phyloP scores from a whole-genome alignment of 306 rosid genomes.

The Delonix regia region DNA sequence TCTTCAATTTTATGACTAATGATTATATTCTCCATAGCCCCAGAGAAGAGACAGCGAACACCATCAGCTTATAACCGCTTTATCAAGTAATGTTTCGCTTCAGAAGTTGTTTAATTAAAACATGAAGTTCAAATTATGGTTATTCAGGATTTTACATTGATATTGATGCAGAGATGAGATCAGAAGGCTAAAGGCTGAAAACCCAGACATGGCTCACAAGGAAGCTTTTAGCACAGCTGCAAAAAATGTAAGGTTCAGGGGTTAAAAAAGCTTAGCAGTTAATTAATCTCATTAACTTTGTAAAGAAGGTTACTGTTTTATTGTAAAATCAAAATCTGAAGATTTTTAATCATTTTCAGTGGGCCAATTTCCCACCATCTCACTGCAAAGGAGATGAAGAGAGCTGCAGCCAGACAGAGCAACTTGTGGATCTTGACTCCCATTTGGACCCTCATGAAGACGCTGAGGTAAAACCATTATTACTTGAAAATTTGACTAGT shows the following conservation, averaged over 20 bases:
- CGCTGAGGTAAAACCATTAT: constrained; percentile 43
- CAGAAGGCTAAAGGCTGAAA: constrained; percentile 81
- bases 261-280: background rate
- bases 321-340: constrained; percentile 15
- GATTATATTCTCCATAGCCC: constrained; percentile 55
- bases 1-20: background rate
- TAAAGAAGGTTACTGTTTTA: background rate
- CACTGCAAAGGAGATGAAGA: constrained; percentile 64
- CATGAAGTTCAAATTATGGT: constrained; percentile 10
- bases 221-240: constrained; percentile 94
- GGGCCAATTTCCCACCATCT: constrained; percentile 85
- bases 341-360: constrained; percentile 50
- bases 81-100: constrained; percentile 68
- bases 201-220: constrained; percentile 92
- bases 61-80: constrained; percentile 94
- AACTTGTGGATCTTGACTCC: constrained; percentile 49
- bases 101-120: background rate
- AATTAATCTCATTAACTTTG: background rate
- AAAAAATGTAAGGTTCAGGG: constrained; percentile 61
- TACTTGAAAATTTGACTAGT: background rate
- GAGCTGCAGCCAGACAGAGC: constrained; percentile 49
- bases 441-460: constrained; percentile 43
- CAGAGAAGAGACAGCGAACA: constrained; percentile 94
- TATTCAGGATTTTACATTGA: constrained; percentile 23
- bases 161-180: constrained; percentile 80